A percentile compares a stretch with the other conserved stretches of the same genome.
phyloP scores from a whole-genome alignment of 345 rosid species.

The Barbarea vulgaris region DNA sequence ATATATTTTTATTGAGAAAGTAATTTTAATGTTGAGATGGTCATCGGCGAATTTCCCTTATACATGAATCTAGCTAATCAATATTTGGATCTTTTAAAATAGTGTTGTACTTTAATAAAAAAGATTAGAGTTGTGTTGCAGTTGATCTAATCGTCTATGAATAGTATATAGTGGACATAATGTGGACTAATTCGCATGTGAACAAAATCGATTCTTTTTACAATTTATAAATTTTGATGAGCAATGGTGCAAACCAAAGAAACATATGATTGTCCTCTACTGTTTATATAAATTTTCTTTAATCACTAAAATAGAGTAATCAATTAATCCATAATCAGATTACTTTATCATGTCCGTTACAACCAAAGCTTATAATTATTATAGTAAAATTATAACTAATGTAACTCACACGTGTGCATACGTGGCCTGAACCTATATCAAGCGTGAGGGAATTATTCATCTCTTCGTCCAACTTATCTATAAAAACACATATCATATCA shows the following conservation, averaged over 20 bases:
- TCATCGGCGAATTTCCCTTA: background rate
- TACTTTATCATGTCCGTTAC: background rate
- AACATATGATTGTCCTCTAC: background rate
- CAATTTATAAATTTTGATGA: background rate
- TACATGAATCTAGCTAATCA: background rate
- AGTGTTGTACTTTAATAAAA: background rate
- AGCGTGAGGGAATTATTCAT: constrained; percentile 36
- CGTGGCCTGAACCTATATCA: constrained; percentile 16
- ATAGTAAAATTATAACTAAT: background rate
- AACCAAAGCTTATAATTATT: background rate
- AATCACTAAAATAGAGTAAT: background rate
- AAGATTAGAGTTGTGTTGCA: background rate
- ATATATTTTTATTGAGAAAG: too few relatives aligned
- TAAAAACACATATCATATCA: constrained; percentile 6
- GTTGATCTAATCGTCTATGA: background rate
- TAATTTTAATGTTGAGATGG: background rate
- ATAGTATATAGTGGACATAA: background rate
- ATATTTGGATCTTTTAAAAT: background rate
- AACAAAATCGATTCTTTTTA: background rate
- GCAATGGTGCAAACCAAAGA: background rate
- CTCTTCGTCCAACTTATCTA: constrained; percentile 11
- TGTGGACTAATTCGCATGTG: background rate
- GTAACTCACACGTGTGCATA: constrained; percentile 33
- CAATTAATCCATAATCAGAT: background rate
- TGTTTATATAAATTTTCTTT: background rate